Percentiles rank a stretch among this genome's conserved stretches.
Evolutionary conservation across 495 filamentous ascomycete species (phyloP).

Genomic region (Penicillium steckii): DNA sequence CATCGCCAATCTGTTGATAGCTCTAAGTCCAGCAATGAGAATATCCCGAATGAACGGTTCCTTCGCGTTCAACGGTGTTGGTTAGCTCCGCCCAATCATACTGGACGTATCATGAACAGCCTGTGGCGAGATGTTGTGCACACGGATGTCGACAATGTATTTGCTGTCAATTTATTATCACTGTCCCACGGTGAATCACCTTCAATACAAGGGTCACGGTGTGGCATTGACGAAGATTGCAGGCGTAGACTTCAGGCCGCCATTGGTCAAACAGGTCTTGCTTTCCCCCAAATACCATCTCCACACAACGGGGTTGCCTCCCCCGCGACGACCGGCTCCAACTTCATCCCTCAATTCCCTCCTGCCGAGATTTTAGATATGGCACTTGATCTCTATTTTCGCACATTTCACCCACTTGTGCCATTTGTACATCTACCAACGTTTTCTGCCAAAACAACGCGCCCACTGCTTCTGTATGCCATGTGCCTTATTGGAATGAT

Average conservation of each 20-base stretch:
- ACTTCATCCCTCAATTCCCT: slow-evolving; percentile 38
- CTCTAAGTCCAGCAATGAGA: slow-evolving; percentile 29
- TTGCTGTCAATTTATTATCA: slow-evolving; percentile 29
- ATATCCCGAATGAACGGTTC: slow-evolving; percentile 50
- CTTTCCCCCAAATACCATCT: slow-evolving; percentile 23
- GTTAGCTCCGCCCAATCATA: slow-evolving; percentile 42
- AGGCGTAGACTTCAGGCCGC: slow-evolving; percentile 40
- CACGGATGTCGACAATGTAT: slow-evolving; percentile 45
- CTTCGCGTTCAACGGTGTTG: slow-evolving; percentile 50
- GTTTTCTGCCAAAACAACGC: slow-evolving; percentile 47
- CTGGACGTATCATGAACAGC: slow-evolving; percentile 46
- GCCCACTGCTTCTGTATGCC: slow-evolving; percentile 40
- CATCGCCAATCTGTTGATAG: slow-evolving; percentile 27
- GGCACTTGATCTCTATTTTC: slow-evolving; percentile 54
- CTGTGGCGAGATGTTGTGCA: slow-evolving; percentile 47
- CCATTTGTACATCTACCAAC: slow-evolving; percentile 52
- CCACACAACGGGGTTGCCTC: slow-evolving; percentile 24
- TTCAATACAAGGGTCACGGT: slow-evolving; percentile 38
- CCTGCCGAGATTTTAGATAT: slow-evolving; percentile 55
- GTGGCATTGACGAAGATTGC: slow-evolving; percentile 51
- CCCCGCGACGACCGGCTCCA: slow-evolving; percentile 23
- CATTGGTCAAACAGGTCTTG: slow-evolving; percentile 27
- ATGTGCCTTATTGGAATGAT: slow-evolving; percentile 56
- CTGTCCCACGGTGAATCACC: slow-evolving; percentile 19
- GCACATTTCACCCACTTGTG: slow-evolving; percentile 50